A percentile compares a stretch with the other conserved stretches of the same genome.
Evolutionary conservation across 1,284 basidiomycete genomes (phyloP).

Genomic region (Melampsora occidentalis): DNA sequence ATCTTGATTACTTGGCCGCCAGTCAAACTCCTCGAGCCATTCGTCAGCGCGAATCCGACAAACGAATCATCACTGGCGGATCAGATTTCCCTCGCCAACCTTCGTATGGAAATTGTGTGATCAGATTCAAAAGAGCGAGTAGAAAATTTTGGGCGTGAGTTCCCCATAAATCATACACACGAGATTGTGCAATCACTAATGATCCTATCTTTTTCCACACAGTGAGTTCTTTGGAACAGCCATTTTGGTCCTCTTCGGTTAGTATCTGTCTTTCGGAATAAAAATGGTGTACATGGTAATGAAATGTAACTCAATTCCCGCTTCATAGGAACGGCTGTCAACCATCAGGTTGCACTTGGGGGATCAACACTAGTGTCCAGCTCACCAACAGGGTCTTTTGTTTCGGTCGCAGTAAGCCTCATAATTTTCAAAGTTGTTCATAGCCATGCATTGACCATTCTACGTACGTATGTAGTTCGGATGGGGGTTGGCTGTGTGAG

Average conservation of each 20-base stretch:
- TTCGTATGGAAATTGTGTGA: neutral
- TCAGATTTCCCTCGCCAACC: neutral
- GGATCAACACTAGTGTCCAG: slow-evolving; percentile 24
- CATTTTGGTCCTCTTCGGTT: slow-evolving; percentile 33
- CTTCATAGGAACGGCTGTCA: slow-evolving; percentile 36
- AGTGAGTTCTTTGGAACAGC: slow-evolving; percentile 43
- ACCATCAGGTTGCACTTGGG: slow-evolving; percentile 38
- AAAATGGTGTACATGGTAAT: no score
- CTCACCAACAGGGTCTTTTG: slow-evolving; percentile 17
- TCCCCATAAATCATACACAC: neutral
- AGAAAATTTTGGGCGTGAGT: slow-evolving; percentile 43
- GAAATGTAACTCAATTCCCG: neutral
- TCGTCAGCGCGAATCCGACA: slow-evolving; percentile 17
- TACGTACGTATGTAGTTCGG: slow-evolving; percentile 21
- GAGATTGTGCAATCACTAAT: neutral
- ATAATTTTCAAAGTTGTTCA: neutral
- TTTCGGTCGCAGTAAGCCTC: slow-evolving; percentile 22
- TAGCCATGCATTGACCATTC: neutral
- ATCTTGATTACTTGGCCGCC: slow-evolving; percentile 13
- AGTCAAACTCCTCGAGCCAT: neutral
- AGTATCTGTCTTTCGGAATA: neutral
- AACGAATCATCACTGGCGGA: neutral
- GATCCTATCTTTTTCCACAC: neutral
- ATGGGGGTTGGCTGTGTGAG: slow-evolving; percentile 42
- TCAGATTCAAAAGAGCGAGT: slow-evolving; percentile 34